Evolutionary conservation across 1,284 basidiomycete species (phyloP).

Genomic region (Sparassis latifolia): DNA sequence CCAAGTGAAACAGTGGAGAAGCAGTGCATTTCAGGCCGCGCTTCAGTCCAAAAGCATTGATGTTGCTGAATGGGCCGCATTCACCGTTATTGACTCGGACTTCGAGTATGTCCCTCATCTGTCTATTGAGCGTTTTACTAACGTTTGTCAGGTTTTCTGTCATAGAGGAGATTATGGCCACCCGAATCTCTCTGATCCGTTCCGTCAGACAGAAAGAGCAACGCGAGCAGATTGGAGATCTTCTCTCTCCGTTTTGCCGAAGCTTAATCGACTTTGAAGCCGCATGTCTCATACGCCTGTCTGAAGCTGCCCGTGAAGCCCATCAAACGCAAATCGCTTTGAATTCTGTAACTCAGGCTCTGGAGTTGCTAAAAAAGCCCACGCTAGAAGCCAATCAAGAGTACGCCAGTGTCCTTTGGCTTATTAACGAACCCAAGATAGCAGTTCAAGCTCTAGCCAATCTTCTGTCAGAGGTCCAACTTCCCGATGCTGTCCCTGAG

Average conservation of each 20-base stretch:
- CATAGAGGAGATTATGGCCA: slow-evolving; percentile 76
- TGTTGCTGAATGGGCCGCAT: slow-evolving; percentile 31
- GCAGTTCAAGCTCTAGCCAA: slow-evolving; percentile 74
- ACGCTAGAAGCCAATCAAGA: slow-evolving; percentile 66
- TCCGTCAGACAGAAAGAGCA: slow-evolving; percentile 60
- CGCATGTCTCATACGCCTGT: slow-evolving; percentile 65
- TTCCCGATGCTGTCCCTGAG: slow-evolving; percentile 7
- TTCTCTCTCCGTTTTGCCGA: slow-evolving; percentile 49
- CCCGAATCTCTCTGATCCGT: slow-evolving; percentile 77
- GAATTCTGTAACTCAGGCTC: slow-evolving; percentile 78
- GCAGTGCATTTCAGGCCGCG: slow-evolving; percentile 28
- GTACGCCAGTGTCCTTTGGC: slow-evolving; percentile 88
- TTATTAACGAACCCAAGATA: slow-evolving; percentile 76
- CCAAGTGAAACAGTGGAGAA: slow-evolving; percentile 62
- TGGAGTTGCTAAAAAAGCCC: slow-evolving; percentile 45
- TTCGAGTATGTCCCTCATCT: slow-evolving; percentile 53
- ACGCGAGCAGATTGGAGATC: slow-evolving; percentile 65
- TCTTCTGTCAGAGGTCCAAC: slow-evolving; percentile 27
- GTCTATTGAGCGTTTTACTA: slow-evolving; percentile 4
- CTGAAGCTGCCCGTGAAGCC: slow-evolving; percentile 66
- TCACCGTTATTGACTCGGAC: slow-evolving; percentile 42
- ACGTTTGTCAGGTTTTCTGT: slow-evolving; percentile 55
- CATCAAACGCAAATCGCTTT: slow-evolving; percentile 77
- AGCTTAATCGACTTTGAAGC: slow-evolving; percentile 61
- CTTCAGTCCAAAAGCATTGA: slow-evolving; percentile 31